Base-by-base conservation (phyloP, 1,139 yeast genomes). In the Taphrina pruni region DNA sequence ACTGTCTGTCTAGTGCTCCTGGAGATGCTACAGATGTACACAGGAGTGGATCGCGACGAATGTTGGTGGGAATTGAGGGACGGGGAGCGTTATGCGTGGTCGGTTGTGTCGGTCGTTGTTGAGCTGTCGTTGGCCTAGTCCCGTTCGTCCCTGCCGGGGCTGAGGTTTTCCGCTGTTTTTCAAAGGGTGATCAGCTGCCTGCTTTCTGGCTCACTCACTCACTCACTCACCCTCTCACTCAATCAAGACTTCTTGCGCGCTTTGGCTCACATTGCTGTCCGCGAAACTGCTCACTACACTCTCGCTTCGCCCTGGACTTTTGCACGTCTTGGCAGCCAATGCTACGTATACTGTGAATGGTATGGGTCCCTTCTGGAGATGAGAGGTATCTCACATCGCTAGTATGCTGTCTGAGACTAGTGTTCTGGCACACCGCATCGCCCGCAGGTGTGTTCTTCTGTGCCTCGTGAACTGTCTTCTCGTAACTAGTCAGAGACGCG, bases 141-240 rank as follows among this genome's bases (percentile, higher is more conserved):
- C 43, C 43, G 58, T 17, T 54, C 58, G 58, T 54, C 58, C 58
- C 58, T 54, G 41, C 43, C 58, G 43, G 43, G 58, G 58, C 58
- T 54, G 58, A 54, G 43, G 58, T 32, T 54, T 54, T 54, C 58
- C 58, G 54, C 58, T 54, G 58, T 54, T 54, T 54, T 54, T 54
- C 58, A 54, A 54, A 36, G 58, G 58, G 58, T 54, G 58, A 54
- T 54, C 58, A 54, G 58, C 58, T 54, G 58, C 43, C 58, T 54
- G 20, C 32, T 14, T 17, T 54, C 48, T 45, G 48, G 6, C 21
- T 45, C 20, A 11, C 32, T 26, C 32, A 26, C 32, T 26, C 17
- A 17, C 17, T 17, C 17, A 17, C 17, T 17, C 17, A 17, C 17
- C 17, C 17, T 17, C 17, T 17, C 17, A 17, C 17, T 26, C 32